Evolutionary conservation across 108 stramenopile species (phyloP).

Genomic region (Conticribra guillardii): DNA sequence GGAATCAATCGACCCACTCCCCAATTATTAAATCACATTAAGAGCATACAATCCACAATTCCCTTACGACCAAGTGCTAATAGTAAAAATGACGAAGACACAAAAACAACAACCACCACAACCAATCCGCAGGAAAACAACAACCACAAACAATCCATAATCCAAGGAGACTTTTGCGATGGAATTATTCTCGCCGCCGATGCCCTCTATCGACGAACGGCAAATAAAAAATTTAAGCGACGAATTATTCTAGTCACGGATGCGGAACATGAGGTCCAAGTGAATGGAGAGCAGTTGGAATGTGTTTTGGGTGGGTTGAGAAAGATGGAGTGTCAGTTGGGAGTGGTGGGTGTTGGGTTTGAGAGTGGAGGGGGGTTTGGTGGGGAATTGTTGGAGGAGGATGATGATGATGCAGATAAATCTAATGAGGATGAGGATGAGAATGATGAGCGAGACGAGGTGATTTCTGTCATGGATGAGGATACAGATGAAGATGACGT

Average conservation of each 20-base stretch:
- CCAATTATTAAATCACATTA: slow-evolving; percentile 52
- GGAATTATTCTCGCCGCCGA: slow-evolving; percentile 82
- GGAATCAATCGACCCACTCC: slow-evolving; percentile 55
- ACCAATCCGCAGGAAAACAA: too few species aligned
- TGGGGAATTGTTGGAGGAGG: slow-evolving; percentile 11
- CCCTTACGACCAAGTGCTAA: slow-evolving; percentile 15
- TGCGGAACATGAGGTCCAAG: slow-evolving; percentile 69
- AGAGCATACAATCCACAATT: slow-evolving; percentile 45
- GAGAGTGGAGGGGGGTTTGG: slow-evolving; percentile 19
- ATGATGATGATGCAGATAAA: too few species aligned
- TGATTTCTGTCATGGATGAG: too few species aligned
- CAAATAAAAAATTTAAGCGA: slow-evolving; percentile 59
- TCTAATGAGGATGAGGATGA: slow-evolving; percentile 29
- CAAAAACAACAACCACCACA: too few species aligned
- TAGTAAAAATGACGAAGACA: too few species aligned
- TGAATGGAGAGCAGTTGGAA: slow-evolving; percentile 57
- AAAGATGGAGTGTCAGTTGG: slow-evolving; percentile 62
- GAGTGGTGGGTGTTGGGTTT: slow-evolving; percentile 74
- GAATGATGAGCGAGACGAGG: slow-evolving; percentile 18
- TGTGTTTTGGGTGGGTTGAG: slow-evolving; percentile 62
- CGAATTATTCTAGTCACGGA: slow-evolving; percentile 81
- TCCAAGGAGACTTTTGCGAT: slow-evolving; percentile 68
- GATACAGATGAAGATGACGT: slow-evolving; percentile 26
- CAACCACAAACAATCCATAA: neutral
- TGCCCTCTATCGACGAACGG: slow-evolving; percentile 61